These are phyloP conservation scores for Ceratorhiza oryzae-sativae DNA, from an alignment of 1,284 basidiomycete genomes.

Conservation along the genomic window DNA sequence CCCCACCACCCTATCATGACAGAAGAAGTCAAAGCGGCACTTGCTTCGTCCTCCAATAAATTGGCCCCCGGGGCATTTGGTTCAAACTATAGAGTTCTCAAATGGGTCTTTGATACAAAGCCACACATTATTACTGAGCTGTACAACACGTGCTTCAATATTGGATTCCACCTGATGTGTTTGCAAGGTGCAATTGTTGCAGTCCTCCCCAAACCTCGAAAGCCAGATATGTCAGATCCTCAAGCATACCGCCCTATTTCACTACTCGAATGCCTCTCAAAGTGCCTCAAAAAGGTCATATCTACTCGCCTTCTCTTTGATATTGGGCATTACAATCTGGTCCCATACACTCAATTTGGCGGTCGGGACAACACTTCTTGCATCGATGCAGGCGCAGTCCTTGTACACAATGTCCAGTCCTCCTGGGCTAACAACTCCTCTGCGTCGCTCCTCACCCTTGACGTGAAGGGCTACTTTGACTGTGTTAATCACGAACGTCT, in stretches of 20 bases:
- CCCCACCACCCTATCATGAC: neutral
- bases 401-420: slow-evolving; percentile 47
- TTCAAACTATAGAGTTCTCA: slow-evolving; percentile 14
- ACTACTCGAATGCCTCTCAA: slow-evolving; percentile 52
- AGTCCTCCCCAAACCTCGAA: slow-evolving; percentile 54
- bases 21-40: neutral
- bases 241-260: slow-evolving; percentile 55
- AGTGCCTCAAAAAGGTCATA: slow-evolving; percentile 49
- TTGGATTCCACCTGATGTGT: slow-evolving; percentile 27
- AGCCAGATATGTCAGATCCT: slow-evolving; percentile 50
- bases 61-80: slow-evolving; percentile 17
- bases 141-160: neutral
- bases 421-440: slow-evolving; percentile 45
- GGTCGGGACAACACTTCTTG: slow-evolving; percentile 42
- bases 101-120: neutral
- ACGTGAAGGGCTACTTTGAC: slow-evolving; percentile 50
- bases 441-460: slow-evolving; percentile 47
- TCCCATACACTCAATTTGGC: slow-evolving; percentile 51
- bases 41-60: neutral
- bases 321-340: slow-evolving; percentile 44
- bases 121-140: neutral
- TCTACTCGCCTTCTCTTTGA: slow-evolving; percentile 46
- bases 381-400: slow-evolving; percentile 35
- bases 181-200: slow-evolving; percentile 47
- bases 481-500: slow-evolving; percentile 47